Conservation (phyloP, 177 flowering plant species). For the Vitis hybrid region DNA sequence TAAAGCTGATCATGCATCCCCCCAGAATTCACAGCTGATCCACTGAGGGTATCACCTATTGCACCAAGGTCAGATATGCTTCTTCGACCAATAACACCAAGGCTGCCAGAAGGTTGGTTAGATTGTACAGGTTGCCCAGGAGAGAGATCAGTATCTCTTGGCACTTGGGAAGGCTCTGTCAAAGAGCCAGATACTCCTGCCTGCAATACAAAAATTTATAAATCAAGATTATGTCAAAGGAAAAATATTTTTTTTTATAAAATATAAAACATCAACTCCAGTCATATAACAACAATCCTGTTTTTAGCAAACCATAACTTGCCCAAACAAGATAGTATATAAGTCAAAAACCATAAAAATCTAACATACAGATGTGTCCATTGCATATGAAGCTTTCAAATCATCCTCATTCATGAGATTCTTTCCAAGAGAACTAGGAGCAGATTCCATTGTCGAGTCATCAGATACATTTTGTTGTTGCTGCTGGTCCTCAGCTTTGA, state of each 20-base stretch:
- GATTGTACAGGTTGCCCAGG: slow-evolving; percentile 84
- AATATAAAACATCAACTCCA: no score
- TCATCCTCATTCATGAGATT: slow-evolving; percentile 70
- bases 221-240: neutral
- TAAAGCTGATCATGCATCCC: slow-evolving; percentile 73
- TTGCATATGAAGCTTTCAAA: slow-evolving; percentile 45
- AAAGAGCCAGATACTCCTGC: slow-evolving; percentile 52
- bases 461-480: slow-evolving; percentile 57
- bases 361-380: slow-evolving; percentile 55
- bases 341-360: slow-evolving; percentile 2
- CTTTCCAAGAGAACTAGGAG: slow-evolving; percentile 45
- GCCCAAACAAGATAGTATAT: neutral
- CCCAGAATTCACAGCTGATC: slow-evolving; percentile 47
- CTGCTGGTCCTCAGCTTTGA: slow-evolving; percentile 64
- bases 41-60: slow-evolving; percentile 78
- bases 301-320: neutral
- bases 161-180: slow-evolving; percentile 54
- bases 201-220: slow-evolving; percentile 34
- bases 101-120: slow-evolving; percentile 63
- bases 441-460: slow-evolving; percentile 53
- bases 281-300: no score
- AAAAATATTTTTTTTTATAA: no score
- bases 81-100: slow-evolving; percentile 95
- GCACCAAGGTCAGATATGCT: slow-evolving; percentile 90
- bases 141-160: slow-evolving; percentile 75